A percentile compares a stretch with the other conserved stretches of the same genome.
phyloP scores from a whole-genome alignment of 1,139 yeast genomes.

The Candida anutae region DNA sequence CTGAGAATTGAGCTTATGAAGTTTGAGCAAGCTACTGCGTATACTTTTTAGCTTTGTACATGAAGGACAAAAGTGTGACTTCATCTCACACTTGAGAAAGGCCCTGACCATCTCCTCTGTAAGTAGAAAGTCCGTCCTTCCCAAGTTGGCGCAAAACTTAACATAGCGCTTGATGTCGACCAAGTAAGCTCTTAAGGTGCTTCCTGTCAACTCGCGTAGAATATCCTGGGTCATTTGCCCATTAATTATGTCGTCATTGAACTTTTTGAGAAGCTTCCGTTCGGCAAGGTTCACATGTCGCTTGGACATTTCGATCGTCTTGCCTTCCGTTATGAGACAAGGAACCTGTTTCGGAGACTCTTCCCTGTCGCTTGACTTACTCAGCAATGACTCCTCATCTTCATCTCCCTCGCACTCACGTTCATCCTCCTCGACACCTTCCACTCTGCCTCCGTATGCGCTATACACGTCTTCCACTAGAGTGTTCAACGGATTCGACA shows the following conservation, averaged over 20 bases:
- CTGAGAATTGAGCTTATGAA: conserved; percentile 2
- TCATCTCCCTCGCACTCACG: background rate
- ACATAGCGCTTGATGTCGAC: conserved; percentile 3
- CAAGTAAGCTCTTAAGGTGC: conserved; percentile 3
- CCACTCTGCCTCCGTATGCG: background rate
- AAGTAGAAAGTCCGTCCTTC: conserved; percentile 1
- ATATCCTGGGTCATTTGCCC: conserved; percentile 1
- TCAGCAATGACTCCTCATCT: background rate
- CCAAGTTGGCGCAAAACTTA: conserved; percentile 2
- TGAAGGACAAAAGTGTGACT: conserved; percentile 1
- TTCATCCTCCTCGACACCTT: background rate
- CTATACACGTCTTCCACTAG: conserved; percentile 2
- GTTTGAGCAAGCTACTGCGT: conserved; percentile 3
- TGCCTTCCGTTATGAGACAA: conserved; percentile 1
- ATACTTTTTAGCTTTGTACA: conserved; percentile 2
- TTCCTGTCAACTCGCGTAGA: conserved; percentile 2
- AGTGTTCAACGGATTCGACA: conserved; percentile 1
- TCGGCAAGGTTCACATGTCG: conserved; percentile 1
- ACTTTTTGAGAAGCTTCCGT: conserved; percentile 1
- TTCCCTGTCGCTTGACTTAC: too few species aligned
- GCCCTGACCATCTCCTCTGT: conserved; percentile 1
- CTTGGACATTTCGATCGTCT: conserved; percentile 1
- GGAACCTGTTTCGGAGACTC: too few species aligned
- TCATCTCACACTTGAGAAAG: conserved; percentile 2
- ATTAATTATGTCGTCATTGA: conserved; percentile 1